These are phyloP conservation scores for Conringia planisiliqua DNA, from an alignment of 345 rosid species.

Conservation along the genomic window DNA sequence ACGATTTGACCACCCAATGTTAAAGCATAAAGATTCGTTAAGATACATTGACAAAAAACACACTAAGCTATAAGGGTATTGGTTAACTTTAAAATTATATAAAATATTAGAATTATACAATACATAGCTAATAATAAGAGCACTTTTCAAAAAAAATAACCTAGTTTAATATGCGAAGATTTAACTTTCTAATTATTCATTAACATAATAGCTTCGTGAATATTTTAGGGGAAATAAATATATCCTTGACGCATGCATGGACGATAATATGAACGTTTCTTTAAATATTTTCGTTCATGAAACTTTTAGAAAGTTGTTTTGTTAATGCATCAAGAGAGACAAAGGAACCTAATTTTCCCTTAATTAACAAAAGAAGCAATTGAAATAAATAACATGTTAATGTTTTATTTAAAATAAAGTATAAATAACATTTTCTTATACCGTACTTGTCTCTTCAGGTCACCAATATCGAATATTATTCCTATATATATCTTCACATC, in stretches of 20 bases:
- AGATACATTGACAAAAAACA: background rate
- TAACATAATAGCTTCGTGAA: background rate
- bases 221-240: background rate
- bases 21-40: background rate
- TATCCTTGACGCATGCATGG: background rate
- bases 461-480: background rate
- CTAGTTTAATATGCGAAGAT: background rate
- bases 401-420: background rate
- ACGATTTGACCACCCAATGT: background rate
- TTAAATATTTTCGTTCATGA: background rate
- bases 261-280: no score
- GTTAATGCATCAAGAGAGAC: background rate
- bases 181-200: background rate
- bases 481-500: constrained; percentile 18
- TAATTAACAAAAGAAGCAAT: background rate
- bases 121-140: background rate
- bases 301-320: background rate
- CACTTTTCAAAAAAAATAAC: background rate
- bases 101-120: background rate
- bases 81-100: background rate
- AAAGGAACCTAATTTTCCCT: background rate
- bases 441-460: constrained; percentile 14
- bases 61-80: constrained; percentile 17
- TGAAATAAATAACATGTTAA: background rate
- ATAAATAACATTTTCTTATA: background rate